Base-by-base conservation (phyloP, 1,139 yeast species). In the Diutina pseudorugosa region DNA sequence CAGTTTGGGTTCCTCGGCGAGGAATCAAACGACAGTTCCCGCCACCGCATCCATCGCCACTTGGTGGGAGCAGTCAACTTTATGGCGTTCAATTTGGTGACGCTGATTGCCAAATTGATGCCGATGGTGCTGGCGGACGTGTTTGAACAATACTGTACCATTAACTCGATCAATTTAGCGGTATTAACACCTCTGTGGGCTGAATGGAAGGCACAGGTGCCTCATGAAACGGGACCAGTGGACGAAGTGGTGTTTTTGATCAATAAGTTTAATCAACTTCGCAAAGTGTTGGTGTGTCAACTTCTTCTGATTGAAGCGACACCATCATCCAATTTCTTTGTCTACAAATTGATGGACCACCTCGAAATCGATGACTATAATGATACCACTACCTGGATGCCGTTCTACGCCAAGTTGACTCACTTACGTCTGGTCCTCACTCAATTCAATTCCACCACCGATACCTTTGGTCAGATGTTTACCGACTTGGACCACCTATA, bases 271-370 rank as follows among this genome's bases (percentile, higher is more conserved):
- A 72, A 73, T 55, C 71, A 69, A 51, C 57, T 70, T 41, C 57
- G 79, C 48, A 70, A 73, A 54, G 59, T 74, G 14, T 58, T 73
- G 27, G 64, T 73, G 4, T 72, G 77, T 57, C 73, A 72, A 55
- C 58, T 74, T 36, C 59, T 74, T n/a, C 66, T 75, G 1, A 53
- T 72, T 14, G 68, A 72, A 57, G 76, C 71, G 52, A 44, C 52
- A 6, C 62, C 65, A 9, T 60, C 59, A 43, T 57, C 59, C 23
- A 73, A 66, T 54, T 73, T 70, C 55, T 72, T 71, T 55, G 52
- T 70, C 2, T 61, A 61, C 52, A 59, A 61, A 53, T 51, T 58
- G 16, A 53, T 53, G 30, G 65, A 64, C 50, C 57, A 54, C 21
- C 61, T 62, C 47, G 54, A 57, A n/a, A 52, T 58, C 8, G 49